Conservation (phyloP, 495 filamentous ascomycete genomes). For the Beverwykella pulmonaria region DNA sequence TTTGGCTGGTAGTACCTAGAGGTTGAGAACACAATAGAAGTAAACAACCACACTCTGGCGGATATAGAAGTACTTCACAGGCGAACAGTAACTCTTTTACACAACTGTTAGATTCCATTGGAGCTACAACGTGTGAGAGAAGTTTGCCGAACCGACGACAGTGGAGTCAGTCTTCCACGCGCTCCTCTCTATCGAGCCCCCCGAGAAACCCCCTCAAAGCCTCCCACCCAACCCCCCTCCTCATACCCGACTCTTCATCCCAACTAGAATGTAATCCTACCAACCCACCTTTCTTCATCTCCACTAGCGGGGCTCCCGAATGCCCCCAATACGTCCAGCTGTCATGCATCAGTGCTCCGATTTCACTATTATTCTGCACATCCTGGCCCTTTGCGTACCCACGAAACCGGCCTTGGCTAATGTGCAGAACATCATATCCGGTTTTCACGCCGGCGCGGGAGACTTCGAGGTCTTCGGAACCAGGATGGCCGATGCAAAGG, state of each 20-base stretch:
- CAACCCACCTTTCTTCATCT: conserved; percentile 39
- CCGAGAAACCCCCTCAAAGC: conserved; percentile 43
- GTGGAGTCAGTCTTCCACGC: too few relatives aligned
- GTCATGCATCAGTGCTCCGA: conserved; percentile 54
- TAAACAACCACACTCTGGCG: too few relatives aligned
- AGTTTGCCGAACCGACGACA: too few relatives aligned
- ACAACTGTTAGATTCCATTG: too few relatives aligned
- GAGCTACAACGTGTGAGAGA: too few relatives aligned
- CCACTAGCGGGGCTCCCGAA: conserved; percentile 51
- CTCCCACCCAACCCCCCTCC: conserved; percentile 49
- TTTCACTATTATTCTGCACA: conserved; percentile 53
- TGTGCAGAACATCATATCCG: conserved; percentile 51
- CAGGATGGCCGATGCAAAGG: conserved; percentile 52
- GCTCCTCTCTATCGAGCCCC: background rate
- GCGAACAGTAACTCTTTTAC: too few relatives aligned
- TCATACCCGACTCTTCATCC: conserved; percentile 53
- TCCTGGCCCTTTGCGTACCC: conserved; percentile 48
- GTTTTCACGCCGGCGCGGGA: conserved; percentile 32
- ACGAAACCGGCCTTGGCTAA: conserved; percentile 46
- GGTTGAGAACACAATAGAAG: too few relatives aligned
- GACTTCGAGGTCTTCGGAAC: conserved; percentile 52
- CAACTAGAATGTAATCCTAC: conserved; percentile 54
- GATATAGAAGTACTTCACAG: too few relatives aligned
- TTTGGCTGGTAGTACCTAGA: too few relatives aligned
- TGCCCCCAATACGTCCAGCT: conserved; percentile 62